Percentiles rank a stretch among this genome's conserved stretches.
Conservation (phyloP, 192 early-diverging fungal species). For the Tieghemiomyces parasiticus region DNA sequence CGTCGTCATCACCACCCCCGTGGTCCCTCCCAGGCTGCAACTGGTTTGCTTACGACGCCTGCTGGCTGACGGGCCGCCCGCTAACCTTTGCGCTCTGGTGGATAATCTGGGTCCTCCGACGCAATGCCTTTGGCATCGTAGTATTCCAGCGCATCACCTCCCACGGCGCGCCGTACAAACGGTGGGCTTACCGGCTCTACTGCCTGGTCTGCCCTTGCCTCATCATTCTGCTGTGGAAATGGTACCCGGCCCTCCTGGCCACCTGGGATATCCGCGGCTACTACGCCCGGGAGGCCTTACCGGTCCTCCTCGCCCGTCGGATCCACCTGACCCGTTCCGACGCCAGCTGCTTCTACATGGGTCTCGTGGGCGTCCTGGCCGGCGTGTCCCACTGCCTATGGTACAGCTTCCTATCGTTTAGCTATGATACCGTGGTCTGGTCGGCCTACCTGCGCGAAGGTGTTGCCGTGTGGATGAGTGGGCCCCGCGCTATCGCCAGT, state of each 20-base stretch:
- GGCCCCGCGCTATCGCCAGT: neutral
- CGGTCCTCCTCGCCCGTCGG: slow-evolving; percentile 10
- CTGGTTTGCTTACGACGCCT: no score
- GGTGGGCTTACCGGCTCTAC: slow-evolving; percentile 26
- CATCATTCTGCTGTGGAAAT: slow-evolving; percentile 20
- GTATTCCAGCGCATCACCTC: neutral
- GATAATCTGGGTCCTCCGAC: slow-evolving; percentile 2
- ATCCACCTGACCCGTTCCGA: slow-evolving; percentile 16
- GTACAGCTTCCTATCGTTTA: slow-evolving; percentile 37
- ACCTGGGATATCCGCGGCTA: slow-evolving; percentile 14
- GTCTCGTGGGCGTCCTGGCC: slow-evolving; percentile 17
- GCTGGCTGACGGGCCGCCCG: neutral
- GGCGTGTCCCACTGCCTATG: slow-evolving; percentile 25
- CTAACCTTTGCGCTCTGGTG: slow-evolving; percentile 9
- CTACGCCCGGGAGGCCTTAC: neutral
- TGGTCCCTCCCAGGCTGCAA: no score
- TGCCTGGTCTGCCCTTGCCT: slow-evolving; percentile 19
- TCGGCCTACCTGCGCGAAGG: slow-evolving; percentile 27
- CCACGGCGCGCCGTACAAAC: neutral
- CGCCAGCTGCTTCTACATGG: slow-evolving; percentile 14
- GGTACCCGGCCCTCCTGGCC: slow-evolving; percentile 20
- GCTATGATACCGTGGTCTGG: slow-evolving; percentile 30
- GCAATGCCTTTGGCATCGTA: neutral
- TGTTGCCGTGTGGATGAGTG: slow-evolving; percentile 23
- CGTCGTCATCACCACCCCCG: neutral